These are phyloP conservation scores for Blepharisma undulans DNA, from an alignment of 169 alveolate species.

Conservation along the genomic window DNA sequence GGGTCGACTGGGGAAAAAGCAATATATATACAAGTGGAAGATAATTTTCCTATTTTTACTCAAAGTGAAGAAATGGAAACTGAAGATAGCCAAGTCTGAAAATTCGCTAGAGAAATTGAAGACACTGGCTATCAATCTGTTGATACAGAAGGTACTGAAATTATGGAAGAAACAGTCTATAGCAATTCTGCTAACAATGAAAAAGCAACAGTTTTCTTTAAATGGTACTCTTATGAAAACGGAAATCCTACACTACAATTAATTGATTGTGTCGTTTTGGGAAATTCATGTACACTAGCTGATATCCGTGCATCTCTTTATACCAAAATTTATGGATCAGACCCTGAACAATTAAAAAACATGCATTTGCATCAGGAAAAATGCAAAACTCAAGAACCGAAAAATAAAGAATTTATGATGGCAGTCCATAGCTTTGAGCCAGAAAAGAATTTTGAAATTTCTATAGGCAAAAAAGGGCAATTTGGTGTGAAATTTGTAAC, in stretches of 20 bases:
- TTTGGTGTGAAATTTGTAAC: conserved; percentile 22
- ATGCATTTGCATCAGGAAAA: conserved; percentile 7
- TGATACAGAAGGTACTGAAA: neutral
- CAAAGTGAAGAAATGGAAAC: neutral
- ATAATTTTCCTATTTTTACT: neutral
- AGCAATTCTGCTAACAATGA: neutral
- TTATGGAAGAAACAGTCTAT: neutral
- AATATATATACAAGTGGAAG: neutral
- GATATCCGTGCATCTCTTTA: neutral
- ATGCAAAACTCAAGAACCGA: neutral
- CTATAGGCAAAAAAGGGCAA: neutral
- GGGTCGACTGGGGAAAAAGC: neutral
- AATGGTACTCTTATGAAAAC: conserved; percentile 1
- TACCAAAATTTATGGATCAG: neutral
- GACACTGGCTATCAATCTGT: neutral
- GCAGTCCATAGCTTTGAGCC: neutral
- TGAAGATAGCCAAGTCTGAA: neutral
- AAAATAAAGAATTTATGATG: neutral
- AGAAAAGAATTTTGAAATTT: neutral
- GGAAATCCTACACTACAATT: neutral
- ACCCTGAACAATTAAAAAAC: neutral
- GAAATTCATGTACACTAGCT: neutral
- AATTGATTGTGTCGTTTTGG: neutral
- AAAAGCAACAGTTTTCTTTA: neutral
- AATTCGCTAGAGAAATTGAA: neutral